Base-by-base conservation (phyloP, 2,329 filamentous ascomycete genomes). In the Fonsecaea pedrosoi region DNA sequence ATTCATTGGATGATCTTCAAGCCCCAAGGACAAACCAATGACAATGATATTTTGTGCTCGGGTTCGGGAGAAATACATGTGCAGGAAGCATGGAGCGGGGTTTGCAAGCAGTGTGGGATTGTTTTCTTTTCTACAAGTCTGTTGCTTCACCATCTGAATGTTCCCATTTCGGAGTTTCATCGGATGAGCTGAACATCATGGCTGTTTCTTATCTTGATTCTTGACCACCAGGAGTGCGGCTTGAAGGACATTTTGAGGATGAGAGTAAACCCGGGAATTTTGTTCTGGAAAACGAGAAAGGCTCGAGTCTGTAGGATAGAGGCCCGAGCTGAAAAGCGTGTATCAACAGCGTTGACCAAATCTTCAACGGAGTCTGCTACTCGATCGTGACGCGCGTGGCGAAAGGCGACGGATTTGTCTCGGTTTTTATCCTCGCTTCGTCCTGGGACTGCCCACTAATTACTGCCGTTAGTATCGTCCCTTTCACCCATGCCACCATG, bases 61-160 rank as follows among this genome's bases (percentile, higher is more conserved):
- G 21, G 18, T 12, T 21, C 42, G 3, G 9, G 45, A 2, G 21
- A 25, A 50, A 50, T 50, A 21, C 45, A 50, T 50, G 21, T 50
- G 45, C 45, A 30, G 30, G 30, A 40, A 50, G 45, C 21, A 25
- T 15, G 7, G 21, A 25, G 42, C 54, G 30, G 12, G 57, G 48
- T 25, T 54, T 38, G 57, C 54, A 60, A 45, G 60, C 32, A 61
- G 45, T 18, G 54, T 53, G 9, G 59, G 54, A 55, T 64, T 65
- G 25, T 21, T 59, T 64, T 62, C 65, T 57, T 57, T 70, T 68
- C 65, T 68, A 56, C 40, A 37, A 54, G 63, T 56, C 40, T 60
- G 60, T 50, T 53, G 56, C 55, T 66, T 64, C 56, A 48, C 32
- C 57, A 54, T 55, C 67, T 57, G 40, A 45, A 34, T 38, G 38